Conservation (phyloP, 768 basidiomycete species). For the Serendipita sp. region DNA sequence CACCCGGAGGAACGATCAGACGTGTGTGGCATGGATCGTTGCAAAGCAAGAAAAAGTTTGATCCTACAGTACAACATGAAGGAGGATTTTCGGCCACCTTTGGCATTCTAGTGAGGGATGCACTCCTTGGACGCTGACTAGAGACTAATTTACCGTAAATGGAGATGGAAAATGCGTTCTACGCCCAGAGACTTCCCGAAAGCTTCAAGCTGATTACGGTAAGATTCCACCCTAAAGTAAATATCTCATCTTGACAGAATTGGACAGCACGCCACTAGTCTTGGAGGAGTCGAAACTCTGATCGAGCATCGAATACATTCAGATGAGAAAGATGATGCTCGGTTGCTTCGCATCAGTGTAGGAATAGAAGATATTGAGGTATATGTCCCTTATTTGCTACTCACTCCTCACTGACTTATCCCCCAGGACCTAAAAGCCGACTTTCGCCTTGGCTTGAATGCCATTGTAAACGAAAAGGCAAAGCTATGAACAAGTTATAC, state of each 20-base stretch:
- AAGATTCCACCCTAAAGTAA: conserved; percentile 17
- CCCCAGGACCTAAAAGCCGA: neutral
- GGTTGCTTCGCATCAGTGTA: conserved; percentile 57
- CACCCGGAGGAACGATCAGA: conserved; percentile 49
- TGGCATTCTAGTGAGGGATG: conserved; percentile 33
- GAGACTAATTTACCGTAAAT: no score
- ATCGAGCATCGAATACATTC: conserved; percentile 52
- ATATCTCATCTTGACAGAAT: neutral
- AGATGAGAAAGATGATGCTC: conserved; percentile 49
- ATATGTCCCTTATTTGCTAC: no score
- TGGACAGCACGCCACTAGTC: conserved; percentile 58
- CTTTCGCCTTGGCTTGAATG: neutral
- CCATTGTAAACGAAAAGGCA: neutral
- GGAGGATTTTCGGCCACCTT: conserved; percentile 70
- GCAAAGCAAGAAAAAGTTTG: conserved; percentile 41
- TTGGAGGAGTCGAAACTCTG: conserved; percentile 75
- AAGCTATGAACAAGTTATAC: neutral
- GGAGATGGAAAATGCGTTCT: conserved; percentile 7
- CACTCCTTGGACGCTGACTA: no score
- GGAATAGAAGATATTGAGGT: conserved; percentile 60
- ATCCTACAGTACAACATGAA: conserved; percentile 51
- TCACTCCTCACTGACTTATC: neutral
- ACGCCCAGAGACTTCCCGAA: conserved; percentile 34
- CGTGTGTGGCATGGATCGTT: conserved; percentile 66
- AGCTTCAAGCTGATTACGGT: conserved; percentile 55